These are phyloP conservation scores for Sinapis alba DNA, from an alignment of 441 rosid genomes.

Conservation along the genomic window DNA sequence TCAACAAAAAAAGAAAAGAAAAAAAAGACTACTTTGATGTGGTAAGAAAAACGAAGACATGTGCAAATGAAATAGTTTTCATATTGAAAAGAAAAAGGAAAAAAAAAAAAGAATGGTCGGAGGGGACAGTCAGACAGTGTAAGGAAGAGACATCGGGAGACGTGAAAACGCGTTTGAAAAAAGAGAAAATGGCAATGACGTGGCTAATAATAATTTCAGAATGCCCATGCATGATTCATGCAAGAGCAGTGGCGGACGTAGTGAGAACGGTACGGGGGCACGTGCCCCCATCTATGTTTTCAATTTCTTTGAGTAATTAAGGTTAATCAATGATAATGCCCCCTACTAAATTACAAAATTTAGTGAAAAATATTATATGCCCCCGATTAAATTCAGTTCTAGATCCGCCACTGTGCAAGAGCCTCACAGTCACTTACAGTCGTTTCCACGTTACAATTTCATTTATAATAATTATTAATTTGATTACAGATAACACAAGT, in stretches of 20 bases:
- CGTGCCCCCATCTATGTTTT: too few relatives aligned
- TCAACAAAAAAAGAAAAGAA: not conserved
- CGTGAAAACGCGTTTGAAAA: conserved; percentile 33
- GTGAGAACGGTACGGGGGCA: too few relatives aligned
- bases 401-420: too few relatives aligned
- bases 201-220: conserved; percentile 17
- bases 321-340: too few relatives aligned
- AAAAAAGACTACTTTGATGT: not conserved
- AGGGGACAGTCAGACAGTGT: conserved; percentile 38
- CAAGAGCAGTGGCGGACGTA: too few relatives aligned
- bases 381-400: too few relatives aligned
- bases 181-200: not conserved
- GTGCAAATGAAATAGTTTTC: conserved; percentile 15
- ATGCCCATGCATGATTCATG: conserved; percentile 33
- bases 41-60: not conserved
- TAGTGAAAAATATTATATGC: too few relatives aligned
- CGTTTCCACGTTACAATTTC: not conserved
- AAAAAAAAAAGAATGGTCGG: conserved; percentile 6
- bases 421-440: too few relatives aligned
- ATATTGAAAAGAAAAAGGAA: not conserved
- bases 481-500: not conserved
- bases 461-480: not conserved
- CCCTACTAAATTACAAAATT: too few relatives aligned
- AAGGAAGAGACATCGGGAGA: conserved; percentile 18
- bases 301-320: too few relatives aligned